Evolutionary conservation across 345 rosid species (phyloP), one percentile per base, ranked within the genome.

Genomic region (Odontarrhena argentea): DNA sequence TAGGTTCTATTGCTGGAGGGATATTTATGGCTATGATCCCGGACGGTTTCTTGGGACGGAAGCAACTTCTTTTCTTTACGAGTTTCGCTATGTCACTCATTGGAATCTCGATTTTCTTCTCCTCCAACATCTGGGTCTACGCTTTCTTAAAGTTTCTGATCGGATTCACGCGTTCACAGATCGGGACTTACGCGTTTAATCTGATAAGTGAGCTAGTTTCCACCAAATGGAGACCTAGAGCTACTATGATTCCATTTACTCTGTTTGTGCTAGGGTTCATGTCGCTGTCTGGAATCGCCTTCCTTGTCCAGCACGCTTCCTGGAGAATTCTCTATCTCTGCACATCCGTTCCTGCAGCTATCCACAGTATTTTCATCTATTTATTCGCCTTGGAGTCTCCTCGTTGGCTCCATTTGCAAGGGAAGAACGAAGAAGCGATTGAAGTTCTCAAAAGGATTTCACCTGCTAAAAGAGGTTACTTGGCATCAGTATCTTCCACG

Each of bases 341-440:
- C 82, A 79, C 80, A 28, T 76, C 84, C 2, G 37, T 74, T 34
- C 85, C 85, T 2, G 58, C 83, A 8, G 18, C 66, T 2, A 28
- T 76, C 8, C 78, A 74, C 54, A 66, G 79, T 36, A n/a, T 61
- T 25, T 11, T 72, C 7, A 44, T 71, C 30, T 68, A 64, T 11
- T 60, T 79, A 48, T 69, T 79, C 1, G 77, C 78, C 38, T 28
- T 60, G 3, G 87, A 85, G 77, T 85, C 85, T 10, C 87, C 90
- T 0, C 78, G 87, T 28, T 85, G 87, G 87, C 81, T 83, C 2
- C 73, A 79, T 35, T 18, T 79, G 40, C 76, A 41, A 40, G 84
- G 87, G 12, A 75, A 79, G 12, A 67, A 55, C 24, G 71, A 77
- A 14, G 89, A 88, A 68, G 96, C 89, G 1, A 42, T 79, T 14